Base-by-base conservation (phyloP, 805 yeast species). In the Maudiozyma saulgeensis region DNA sequence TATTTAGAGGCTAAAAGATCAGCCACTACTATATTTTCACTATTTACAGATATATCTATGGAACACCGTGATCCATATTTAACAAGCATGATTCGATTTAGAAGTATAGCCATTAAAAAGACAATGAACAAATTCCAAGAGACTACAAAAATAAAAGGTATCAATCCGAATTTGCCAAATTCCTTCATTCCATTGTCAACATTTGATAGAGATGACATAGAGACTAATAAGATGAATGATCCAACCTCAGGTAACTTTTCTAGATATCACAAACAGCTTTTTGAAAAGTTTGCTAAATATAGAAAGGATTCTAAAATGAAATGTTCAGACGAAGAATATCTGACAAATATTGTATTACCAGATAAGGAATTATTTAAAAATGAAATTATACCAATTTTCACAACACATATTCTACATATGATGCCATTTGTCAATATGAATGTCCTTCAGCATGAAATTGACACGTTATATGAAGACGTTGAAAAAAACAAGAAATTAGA, bases 41-140 rank as follows among this genome's bases (percentile, higher is more conserved):
- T 58, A 3, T 56, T 61, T 43, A 54, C 61, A 3, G 60, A 62
- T 46, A 44, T 51, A 21, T 56, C 64, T 8, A 59, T 60, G 32
- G 56, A 53, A 26, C 60, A 58, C 34, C 54, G 67, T 13, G 68
- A 64, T 47, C 55, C 59, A 3, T 63, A 60, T 45, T 48, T 63
- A 48, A 53, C 54, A 37, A 44, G 51, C 12, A 47, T 61, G 45
- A 48, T 53, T 1, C 46, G 56, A 16, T 61, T 59, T 40, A 49
- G 64, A 37, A 49, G 52, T 39, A 54, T 59, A 18, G 61, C 64
- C 2, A 52, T 61, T 4, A 51, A 53, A 8, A 56, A 52, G 51
- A 57, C 58, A 13, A 53, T 55, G 48, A 41, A 51, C 15, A 53
- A 53, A 21, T 48, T 55, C 28, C 52, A 52, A 37, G 48, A 43